Conservation (phyloP, 225 moss, liverwort and hornwort genomes). For the Rhytidiadelphus loreus region DNA sequence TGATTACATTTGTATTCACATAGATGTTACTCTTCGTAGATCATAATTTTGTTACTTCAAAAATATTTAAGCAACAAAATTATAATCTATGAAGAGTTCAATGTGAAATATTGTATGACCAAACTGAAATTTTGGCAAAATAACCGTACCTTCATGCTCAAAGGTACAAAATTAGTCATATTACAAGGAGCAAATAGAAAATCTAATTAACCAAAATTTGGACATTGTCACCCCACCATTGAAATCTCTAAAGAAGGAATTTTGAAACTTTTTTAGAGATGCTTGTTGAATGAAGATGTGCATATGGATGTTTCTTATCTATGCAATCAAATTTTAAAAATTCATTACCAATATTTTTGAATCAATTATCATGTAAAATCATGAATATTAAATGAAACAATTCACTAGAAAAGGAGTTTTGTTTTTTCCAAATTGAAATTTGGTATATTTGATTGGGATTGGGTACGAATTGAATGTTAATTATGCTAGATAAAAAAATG, state of each 20-base stretch:
- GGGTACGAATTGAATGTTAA: background rate
- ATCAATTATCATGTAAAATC: background rate
- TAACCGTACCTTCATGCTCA: background rate
- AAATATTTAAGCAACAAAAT: too few species aligned
- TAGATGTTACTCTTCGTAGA: too few species aligned
- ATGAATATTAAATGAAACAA: background rate
- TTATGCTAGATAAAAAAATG: background rate
- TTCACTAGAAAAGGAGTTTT: accelerated
- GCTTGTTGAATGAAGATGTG: background rate
- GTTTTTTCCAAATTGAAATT: accelerated
- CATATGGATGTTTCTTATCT: accelerated
- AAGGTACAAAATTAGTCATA: background rate
- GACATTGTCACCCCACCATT: accelerated
- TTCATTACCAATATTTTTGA: background rate
- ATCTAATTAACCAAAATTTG: background rate
- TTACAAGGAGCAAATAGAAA: background rate
- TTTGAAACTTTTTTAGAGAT: background rate
- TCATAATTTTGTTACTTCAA: too few species aligned
- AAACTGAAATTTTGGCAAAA: background rate
- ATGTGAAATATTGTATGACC: background rate
- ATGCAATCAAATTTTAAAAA: background rate
- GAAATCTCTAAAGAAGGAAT: background rate
- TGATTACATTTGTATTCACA: too few species aligned
- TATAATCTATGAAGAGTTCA: background rate
- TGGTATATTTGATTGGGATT: background rate